Conservation (phyloP, 2,329 filamentous ascomycete genomes). For the Plectosphaerella cucumerina region DNA sequence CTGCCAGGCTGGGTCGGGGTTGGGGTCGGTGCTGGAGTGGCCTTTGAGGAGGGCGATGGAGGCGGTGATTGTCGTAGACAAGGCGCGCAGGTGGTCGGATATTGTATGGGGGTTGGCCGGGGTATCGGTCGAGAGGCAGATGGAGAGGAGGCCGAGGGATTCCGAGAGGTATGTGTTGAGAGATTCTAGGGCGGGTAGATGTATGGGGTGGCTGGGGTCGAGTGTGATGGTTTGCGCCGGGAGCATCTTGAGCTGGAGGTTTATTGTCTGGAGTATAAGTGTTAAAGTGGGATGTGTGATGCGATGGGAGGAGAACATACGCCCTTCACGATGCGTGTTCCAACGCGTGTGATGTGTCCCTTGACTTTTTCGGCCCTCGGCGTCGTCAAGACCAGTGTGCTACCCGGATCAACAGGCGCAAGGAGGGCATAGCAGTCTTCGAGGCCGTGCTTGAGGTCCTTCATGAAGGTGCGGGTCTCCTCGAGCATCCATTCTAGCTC, state of each 20-base stretch:
- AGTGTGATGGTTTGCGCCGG: conserved; percentile 45
- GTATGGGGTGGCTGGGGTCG: conserved; percentile 44
- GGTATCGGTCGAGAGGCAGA: conserved; percentile 57
- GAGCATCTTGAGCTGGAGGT: conserved; percentile 70
- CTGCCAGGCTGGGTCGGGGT: conserved; percentile 39
- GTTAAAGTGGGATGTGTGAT: no score
- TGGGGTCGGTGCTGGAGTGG: conserved; percentile 26
- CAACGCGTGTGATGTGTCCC: conserved; percentile 84
- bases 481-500: conserved; percentile 53
- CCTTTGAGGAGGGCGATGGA: conserved; percentile 53
- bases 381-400: conserved; percentile 85
- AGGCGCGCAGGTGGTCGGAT: conserved; percentile 49
- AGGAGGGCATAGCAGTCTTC: conserved; percentile 87
- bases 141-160: conserved; percentile 76
- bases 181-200: conserved; percentile 65
- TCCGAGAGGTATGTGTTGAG: conserved; percentile 77
- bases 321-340: conserved; percentile 87
- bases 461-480: conserved; percentile 44
- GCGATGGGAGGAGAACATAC: conserved; percentile 43
- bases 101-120: conserved; percentile 52
- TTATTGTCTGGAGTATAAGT: conserved; percentile 54
- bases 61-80: conserved; percentile 50
- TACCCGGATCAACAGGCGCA: conserved; percentile 77
- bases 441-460: conserved; percentile 59
- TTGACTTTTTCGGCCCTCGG: conserved; percentile 86